phyloP scores from a whole-genome alignment of 225 moss, liverwort and hornwort genomes.

The Physcomitrium patens region DNA sequence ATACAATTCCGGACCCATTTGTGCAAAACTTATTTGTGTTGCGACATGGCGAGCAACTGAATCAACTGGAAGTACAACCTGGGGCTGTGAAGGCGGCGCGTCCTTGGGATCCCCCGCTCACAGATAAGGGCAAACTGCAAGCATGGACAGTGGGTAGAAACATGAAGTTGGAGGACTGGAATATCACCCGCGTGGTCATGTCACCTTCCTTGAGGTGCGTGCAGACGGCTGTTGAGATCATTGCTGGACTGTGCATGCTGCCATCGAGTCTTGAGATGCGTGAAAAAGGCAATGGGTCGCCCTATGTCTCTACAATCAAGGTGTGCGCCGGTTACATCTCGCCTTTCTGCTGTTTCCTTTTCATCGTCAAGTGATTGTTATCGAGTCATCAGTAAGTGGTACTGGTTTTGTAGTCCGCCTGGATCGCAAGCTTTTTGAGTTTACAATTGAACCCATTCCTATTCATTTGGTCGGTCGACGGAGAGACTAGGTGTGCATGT shows the following conservation, averaged over 20 bases:
- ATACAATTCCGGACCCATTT: slow-evolving; percentile 39
- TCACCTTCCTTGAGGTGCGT: slow-evolving; percentile 70
- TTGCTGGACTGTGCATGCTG: slow-evolving; percentile 49
- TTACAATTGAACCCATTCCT: too few relatives aligned
- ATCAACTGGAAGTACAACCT: slow-evolving; percentile 19
- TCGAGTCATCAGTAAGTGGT: too few relatives aligned
- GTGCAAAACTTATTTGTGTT: slow-evolving; percentile 78
- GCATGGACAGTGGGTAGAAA: slow-evolving; percentile 60
- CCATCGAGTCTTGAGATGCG: slow-evolving; percentile 41
- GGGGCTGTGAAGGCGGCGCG: not conserved
- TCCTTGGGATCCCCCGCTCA: slow-evolving; percentile 65
- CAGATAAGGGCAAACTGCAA: slow-evolving; percentile 59
- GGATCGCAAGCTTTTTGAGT: too few relatives aligned
- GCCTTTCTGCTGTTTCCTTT: too few relatives aligned
- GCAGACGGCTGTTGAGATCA: slow-evolving; percentile 69
- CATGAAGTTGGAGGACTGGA: slow-evolving; percentile 61
- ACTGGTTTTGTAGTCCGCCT: too few relatives aligned
- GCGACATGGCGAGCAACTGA: slow-evolving; percentile 57
- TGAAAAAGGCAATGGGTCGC: slow-evolving; percentile 9
- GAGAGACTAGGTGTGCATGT: not conserved
- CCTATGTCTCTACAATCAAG: slow-evolving; percentile 27
- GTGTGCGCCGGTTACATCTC: not conserved
- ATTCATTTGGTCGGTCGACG: not conserved
- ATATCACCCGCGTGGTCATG: slow-evolving; percentile 61
- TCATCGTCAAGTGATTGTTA: too few relatives aligned